Base-by-base conservation (phyloP, 2,329 filamentous ascomycete species). In the Gremmenia infestans region DNA sequence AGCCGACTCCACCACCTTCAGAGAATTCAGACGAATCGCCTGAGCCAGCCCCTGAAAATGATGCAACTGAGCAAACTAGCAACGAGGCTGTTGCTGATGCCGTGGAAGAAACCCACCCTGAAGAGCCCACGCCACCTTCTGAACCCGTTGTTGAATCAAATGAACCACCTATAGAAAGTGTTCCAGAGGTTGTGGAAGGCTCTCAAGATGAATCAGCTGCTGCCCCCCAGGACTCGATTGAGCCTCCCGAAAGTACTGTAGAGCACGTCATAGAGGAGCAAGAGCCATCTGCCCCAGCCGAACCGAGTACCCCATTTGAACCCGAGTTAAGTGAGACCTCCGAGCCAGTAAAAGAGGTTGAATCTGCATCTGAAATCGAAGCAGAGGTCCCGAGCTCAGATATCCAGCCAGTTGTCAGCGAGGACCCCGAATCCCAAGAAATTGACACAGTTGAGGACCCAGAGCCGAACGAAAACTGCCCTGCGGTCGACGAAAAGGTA, bases 121-220 rank as follows among this genome's bases (percentile, higher is more conserved):
- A 48, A 17, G 52, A 54, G 28, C 46, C 52, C 15, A 48, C 52
- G 5, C 45, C 52, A 28, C 52, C 52, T 17, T 35, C 45, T 39
- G 40, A 40, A n/a, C 11, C 43, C 48, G 22, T 35, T 43, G n/a
- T 22, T 43, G 40, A 43, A 11, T 17, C 17, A 43, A 22, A 17
- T 17, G n/a, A 17, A 22, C 17, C 40, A 22, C 15, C 14, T 17
- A 11, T n/a, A 17, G n/a, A 17, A 22, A 22, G 17, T 43, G 9
- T 22, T 17, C 17, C 40, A 23, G 40, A 43, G n/a, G 9, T 43
- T 43, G 40, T 43, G 40, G 40, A 22, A 43, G 40, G 17, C 3
- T 22, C 19, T 22, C 40, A 14, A 43, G 17, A 43, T 14, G 40
- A 43, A 11, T 17, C 23, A 22, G 9, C 40, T 11, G 40, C 17